Conservation (phyloP, 2,329 filamentous ascomycete genomes). For the Ceratocystis huliohia region DNA sequence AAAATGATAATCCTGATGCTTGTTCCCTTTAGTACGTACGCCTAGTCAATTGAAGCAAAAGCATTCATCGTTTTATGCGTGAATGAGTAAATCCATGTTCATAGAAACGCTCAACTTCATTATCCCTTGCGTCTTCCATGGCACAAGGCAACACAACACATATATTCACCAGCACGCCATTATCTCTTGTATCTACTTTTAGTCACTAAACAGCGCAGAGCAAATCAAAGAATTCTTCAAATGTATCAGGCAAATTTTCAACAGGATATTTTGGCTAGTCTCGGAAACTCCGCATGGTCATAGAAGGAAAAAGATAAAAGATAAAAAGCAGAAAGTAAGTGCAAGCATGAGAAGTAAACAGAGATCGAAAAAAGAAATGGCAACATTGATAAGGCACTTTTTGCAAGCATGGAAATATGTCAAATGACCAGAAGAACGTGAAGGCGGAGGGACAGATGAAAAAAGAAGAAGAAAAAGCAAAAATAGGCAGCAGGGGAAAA, state of each 20-base stretch:
- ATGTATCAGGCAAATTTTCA: not conserved
- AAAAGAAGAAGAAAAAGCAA: not conserved
- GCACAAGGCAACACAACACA: too few species aligned
- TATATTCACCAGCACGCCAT: too few species aligned
- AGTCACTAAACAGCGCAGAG: not conserved
- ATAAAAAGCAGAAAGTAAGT: slow-evolving; percentile 9
- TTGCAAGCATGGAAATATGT: slow-evolving; percentile 1
- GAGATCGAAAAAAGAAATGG: not conserved
- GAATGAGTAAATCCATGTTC: too few species aligned
- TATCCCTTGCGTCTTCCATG: too few species aligned
- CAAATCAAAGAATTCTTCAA: not conserved
- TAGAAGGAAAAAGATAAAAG: slow-evolving; percentile 9
- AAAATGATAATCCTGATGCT: too few species aligned
- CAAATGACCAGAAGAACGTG: slow-evolving; percentile 1
- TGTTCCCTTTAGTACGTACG: too few species aligned
- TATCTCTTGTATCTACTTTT: not conserved
- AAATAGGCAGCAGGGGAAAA: not conserved
- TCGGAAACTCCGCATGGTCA: slow-evolving; percentile 14
- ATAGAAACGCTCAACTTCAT: too few species aligned
- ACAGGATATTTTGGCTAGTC: slow-evolving; percentile 11
- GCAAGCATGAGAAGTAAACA: slow-evolving; percentile 7
- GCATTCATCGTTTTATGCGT: too few species aligned
- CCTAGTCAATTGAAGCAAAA: too few species aligned
- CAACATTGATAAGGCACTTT: not conserved
- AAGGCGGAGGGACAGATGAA: not conserved